Base-by-base conservation (phyloP, 345 rosid species). In the Eucalyptus cloeziana region DNA sequence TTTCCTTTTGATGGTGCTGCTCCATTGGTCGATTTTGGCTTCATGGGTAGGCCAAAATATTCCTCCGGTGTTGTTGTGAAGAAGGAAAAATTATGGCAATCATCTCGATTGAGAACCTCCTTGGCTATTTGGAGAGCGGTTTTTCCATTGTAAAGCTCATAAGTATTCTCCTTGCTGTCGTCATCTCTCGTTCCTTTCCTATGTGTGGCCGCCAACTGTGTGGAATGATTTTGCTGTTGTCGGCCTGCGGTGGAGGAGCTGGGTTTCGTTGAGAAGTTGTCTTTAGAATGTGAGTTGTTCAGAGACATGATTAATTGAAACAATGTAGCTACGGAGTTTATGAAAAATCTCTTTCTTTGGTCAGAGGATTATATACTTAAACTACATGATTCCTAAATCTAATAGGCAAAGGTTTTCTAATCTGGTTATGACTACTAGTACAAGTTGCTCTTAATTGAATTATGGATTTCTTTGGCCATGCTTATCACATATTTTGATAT, bases 131-230 rank as follows among this genome's bases (percentile, higher is more conserved):
- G 67, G n/a, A 58, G 14, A 58, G 67, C n/a, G 13, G 67, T 25
- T 27, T 58, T 58, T 58, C 64, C 64, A 0, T 25, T 25, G 30
- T 25, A 58, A 58, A 58, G 64, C n/a, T 58, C 27, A 25, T 58
- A 58, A 58, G n/a, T 0, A 58, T 58, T 24, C 64, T 60, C 67
- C 13, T 31, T 5, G 4, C 4, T 13, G 0, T 30, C 3, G 1
- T 62, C 4, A 0, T 62, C 33, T 62, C 33, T 62, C 0, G 71
- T 5, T 62, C 31, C 33, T 0, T 14, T 62, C 71, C 7, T 30
- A 31, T 4, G 37, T 13, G 33, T 0, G 4, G 33, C 71, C 33
- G 33, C 17, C 16, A 14, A 62, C 16, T 13, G 71, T 30, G 71
- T 30, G 33, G 33, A 62, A 62, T 14, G 33, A 62, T 30, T 62